These are phyloP conservation scores for Nitzschia sp. DNA, from an alignment of 108 stramenopile genomes.

Conservation along the genomic window DNA sequence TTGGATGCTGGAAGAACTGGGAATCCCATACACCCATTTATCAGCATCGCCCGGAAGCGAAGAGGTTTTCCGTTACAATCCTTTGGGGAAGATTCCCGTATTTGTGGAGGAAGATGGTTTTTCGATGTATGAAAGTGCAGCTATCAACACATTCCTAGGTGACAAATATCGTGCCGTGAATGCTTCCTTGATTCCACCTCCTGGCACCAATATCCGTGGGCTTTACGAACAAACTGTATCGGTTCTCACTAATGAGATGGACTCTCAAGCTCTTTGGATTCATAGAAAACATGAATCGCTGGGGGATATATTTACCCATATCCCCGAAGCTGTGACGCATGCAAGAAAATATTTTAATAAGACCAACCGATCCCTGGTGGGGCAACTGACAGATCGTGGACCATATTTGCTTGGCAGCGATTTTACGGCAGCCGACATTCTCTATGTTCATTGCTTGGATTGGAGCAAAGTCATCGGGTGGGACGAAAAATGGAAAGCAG, in stretches of 20 bases:
- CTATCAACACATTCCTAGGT: slow-evolving; percentile 79
- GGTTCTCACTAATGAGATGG: slow-evolving; percentile 64
- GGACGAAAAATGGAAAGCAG: slow-evolving; percentile 39
- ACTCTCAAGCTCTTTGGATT: slow-evolving; percentile 78
- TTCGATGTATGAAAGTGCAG: slow-evolving; percentile 63
- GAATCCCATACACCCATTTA: slow-evolving; percentile 37
- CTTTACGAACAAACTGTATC: slow-evolving; percentile 65
- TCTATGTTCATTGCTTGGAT: slow-evolving; percentile 71
- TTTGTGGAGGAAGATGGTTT: slow-evolving; percentile 54
- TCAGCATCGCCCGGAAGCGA: slow-evolving; percentile 39
- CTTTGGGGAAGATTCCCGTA: slow-evolving; percentile 74
- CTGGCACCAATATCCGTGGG: slow-evolving; percentile 58
- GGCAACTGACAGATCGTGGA: slow-evolving; percentile 37
- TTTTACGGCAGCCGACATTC: slow-evolving; percentile 76
- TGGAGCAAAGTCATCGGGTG: slow-evolving; percentile 75
- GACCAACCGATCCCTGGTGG: slow-evolving; percentile 24
- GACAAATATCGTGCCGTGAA: slow-evolving; percentile 45
- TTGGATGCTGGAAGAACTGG: slow-evolving; percentile 88
- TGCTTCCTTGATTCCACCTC: slow-evolving; percentile 52
- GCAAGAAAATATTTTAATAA: slow-evolving; percentile 63
- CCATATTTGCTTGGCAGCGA: slow-evolving; percentile 49
- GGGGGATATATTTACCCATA: slow-evolving; percentile 49
- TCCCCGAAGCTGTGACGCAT: slow-evolving; percentile 62
- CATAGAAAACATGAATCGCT: slow-evolving; percentile 69
- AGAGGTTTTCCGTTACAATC: slow-evolving; percentile 46